Conservation (phyloP, 208 protist genomes). For the Crithidia fasciculata region DNA sequence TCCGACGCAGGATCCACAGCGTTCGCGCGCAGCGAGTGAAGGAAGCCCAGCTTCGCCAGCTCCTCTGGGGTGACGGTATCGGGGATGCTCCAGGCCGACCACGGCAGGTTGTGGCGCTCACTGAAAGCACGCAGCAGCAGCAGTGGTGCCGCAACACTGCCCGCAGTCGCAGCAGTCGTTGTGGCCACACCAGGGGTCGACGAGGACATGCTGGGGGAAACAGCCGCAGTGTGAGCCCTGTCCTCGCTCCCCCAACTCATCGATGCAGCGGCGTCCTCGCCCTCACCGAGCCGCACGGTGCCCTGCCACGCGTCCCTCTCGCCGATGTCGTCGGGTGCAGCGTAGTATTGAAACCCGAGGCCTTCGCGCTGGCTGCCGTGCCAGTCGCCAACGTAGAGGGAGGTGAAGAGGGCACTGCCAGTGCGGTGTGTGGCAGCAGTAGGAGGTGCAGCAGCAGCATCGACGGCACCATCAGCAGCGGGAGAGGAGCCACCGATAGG, state of each 20-base stretch:
- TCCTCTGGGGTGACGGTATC: slow-evolving; percentile 38
- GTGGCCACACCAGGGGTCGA: no score
- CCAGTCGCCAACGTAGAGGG: slow-evolving; percentile 85
- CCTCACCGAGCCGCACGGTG: slow-evolving; percentile 2
- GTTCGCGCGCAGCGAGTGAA: slow-evolving; percentile 8
- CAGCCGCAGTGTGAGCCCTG: no score
- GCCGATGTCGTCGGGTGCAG: slow-evolving; percentile 27
- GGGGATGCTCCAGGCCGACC: slow-evolving; percentile 54
- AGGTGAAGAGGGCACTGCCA: slow-evolving; percentile 30
- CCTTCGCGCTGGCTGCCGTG: slow-evolving; percentile 62
- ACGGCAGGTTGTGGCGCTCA: slow-evolving; percentile 56
- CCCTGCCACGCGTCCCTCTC: background rate
- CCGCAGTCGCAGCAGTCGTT: no score
- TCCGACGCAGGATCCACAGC: background rate
- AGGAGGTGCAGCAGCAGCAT: background rate
- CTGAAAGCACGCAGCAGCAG: slow-evolving; percentile 46
- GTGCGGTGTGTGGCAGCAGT: background rate
- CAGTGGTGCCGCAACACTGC: slow-evolving; percentile 13
- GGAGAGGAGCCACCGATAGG: background rate
- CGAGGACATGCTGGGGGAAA: no score
- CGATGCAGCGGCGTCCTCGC: background rate
- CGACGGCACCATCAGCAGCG: background rate
- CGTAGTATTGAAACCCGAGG: slow-evolving; percentile 75
- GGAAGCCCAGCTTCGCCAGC: slow-evolving; percentile 23
- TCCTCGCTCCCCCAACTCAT: background rate